phyloP scores from a whole-genome alignment of 2,329 filamentous ascomycete species.

The Cytospora leucostoma region DNA sequence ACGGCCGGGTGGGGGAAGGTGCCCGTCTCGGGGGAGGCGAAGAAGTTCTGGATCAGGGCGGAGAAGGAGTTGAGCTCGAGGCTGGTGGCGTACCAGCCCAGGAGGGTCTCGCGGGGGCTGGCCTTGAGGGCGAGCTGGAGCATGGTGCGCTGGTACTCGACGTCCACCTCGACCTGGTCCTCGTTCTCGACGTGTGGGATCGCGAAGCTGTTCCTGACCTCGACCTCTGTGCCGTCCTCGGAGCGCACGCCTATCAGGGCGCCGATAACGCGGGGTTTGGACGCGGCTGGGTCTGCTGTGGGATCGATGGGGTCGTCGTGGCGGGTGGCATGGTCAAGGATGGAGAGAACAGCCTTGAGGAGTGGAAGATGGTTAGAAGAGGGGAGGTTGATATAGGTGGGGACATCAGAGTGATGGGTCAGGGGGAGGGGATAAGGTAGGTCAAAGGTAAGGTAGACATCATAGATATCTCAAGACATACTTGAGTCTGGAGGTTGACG shows the following conservation, averaged over 20 bases:
- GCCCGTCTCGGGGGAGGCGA: conserved; percentile 92
- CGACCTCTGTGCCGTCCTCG: conserved; percentile 95
- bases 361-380: conserved; percentile 12
- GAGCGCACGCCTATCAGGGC: conserved; percentile 90
- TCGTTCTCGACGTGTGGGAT: conserved; percentile 98
- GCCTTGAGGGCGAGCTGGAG: conserved; percentile 91
- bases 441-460: conserved; percentile 14
- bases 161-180: conserved; percentile 98
- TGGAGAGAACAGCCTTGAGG: conserved; percentile 65
- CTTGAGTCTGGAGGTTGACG: conserved; percentile 94
- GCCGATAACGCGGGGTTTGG: conserved; percentile 87
- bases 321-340: conserved; percentile 92
- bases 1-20: conserved; percentile 97
- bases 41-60: conserved; percentile 99
- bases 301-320: conserved; percentile 60
- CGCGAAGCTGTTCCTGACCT: conserved; percentile 94
- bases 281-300: conserved; percentile 62
- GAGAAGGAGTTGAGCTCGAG: conserved; percentile 98
- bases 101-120: conserved; percentile 87
- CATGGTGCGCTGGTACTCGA: conserved; percentile 99
- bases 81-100: conserved; percentile 98
- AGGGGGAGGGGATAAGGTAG: background rate
- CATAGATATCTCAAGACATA: conserved; percentile 46
- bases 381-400: background rate
- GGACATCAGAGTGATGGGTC: background rate